Percentiles rank a stretch among this genome's conserved stretches.
phyloP scores from a whole-genome alignment of 2,329 filamentous ascomycete species.

The Madurella fahalii region DNA sequence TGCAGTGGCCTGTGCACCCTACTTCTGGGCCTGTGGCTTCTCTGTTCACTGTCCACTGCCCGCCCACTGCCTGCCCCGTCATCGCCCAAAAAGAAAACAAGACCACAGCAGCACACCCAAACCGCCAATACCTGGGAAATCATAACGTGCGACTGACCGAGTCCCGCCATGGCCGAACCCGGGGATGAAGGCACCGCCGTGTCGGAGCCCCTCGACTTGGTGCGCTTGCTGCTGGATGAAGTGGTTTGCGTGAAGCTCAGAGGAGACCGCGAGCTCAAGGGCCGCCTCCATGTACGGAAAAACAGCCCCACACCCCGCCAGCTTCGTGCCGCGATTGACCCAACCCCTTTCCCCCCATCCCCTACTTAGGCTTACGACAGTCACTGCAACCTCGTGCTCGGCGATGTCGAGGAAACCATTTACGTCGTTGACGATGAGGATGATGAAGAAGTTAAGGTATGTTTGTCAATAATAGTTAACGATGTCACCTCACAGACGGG shows the following conservation, averaged over 20 bases:
- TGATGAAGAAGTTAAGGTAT: conserved; percentile 68
- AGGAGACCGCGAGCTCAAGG: conserved; percentile 92
- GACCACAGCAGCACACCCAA: background rate
- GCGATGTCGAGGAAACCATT: conserved; percentile 95
- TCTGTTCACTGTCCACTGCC: background rate
- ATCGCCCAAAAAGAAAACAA: background rate
- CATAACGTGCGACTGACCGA: background rate
- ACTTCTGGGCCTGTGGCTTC: background rate
- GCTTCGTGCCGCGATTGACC: conserved; percentile 2
- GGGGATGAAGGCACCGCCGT: conserved; percentile 70
- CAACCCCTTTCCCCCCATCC: background rate
- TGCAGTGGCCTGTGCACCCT: background rate
- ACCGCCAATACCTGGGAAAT: background rate
- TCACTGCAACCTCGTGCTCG: conserved; percentile 94
- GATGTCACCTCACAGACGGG: background rate
- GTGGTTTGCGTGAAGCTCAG: conserved; percentile 95
- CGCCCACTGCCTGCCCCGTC: background rate
- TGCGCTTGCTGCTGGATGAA: conserved; percentile 90
- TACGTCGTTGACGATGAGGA: conserved; percentile 85
- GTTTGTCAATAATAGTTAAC: conserved; percentile 19
- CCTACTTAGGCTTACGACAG: conserved; percentile 82
- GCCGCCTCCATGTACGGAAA: conserved; percentile 77
- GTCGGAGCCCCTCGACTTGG: conserved; percentile 90
- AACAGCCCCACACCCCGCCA: background rate
- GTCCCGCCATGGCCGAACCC: conserved; percentile 77